These are phyloP conservation scores for Dovyalis caffra DNA, from an alignment of 345 rosid species.

Conservation along the genomic window DNA sequence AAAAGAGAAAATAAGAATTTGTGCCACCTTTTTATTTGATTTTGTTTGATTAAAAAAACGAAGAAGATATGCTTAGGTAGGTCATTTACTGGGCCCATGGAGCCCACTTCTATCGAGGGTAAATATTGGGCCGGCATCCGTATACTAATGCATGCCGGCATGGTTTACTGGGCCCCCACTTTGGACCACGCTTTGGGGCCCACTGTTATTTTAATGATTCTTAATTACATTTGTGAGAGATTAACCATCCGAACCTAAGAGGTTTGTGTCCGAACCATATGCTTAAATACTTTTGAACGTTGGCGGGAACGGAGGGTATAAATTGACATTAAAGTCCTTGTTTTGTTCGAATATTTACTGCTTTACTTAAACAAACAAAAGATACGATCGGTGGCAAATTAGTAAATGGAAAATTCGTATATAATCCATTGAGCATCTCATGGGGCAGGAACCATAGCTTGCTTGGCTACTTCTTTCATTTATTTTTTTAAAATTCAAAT, in stretches of 20 bases:
- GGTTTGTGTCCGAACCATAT: slow-evolving; percentile 53
- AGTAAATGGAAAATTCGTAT: not conserved
- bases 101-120: slow-evolving; percentile 26
- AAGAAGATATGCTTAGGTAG: not conserved
- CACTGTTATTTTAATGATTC: not conserved
- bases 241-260: slow-evolving; percentile 20
- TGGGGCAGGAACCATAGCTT: no score
- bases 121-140: slow-evolving; percentile 39
- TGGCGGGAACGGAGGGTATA: slow-evolving; percentile 37
- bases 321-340: slow-evolving; percentile 15
- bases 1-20: not conserved
- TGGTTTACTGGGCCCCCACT: slow-evolving; percentile 24
- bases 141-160: slow-evolving; percentile 22
- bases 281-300: slow-evolving; percentile 38
- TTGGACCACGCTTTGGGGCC: slow-evolving; percentile 24
- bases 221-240: not conserved
- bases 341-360: not conserved
- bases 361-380: no score
- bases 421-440: not conserved
- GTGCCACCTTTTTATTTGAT: not conserved
- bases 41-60: not conserved
- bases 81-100: slow-evolving; percentile 22
- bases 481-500: not conserved
- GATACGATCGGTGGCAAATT: not conserved
- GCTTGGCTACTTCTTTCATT: no score